Percentiles rank a stretch among this genome's conserved stretches.
phyloP scores from a whole-genome alignment of 2,329 filamentous ascomycete genomes.

The Botryotinia globosa region DNA sequence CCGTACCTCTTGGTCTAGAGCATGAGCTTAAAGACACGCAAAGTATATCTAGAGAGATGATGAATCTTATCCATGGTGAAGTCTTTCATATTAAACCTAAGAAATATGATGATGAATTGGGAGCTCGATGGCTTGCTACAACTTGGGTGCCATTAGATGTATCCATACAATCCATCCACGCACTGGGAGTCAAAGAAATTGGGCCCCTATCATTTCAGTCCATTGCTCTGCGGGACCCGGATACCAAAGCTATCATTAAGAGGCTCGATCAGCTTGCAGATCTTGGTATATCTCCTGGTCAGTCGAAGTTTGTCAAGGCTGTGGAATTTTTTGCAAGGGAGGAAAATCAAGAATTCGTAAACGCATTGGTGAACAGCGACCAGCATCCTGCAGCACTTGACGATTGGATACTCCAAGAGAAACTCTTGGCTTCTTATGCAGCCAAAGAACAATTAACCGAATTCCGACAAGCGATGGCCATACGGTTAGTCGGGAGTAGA shows the following conservation, averaged over 20 bases:
- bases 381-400: constrained; percentile 64
- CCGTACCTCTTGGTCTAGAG: constrained; percentile 26
- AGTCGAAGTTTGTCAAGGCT: constrained; percentile 63
- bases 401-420: constrained; percentile 52
- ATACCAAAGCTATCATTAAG: constrained; percentile 52
- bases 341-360: constrained; percentile 43
- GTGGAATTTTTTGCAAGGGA: constrained; percentile 61
- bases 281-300: constrained; percentile 60
- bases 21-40: constrained; percentile 21
- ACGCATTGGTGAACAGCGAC: constrained; percentile 48
- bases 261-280: constrained; percentile 60
- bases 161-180: constrained; percentile 65
- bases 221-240: constrained; percentile 64
- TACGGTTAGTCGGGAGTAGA: constrained; percentile 47
- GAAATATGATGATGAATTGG: constrained; percentile 63
- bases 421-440: constrained; percentile 52
- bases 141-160: constrained; percentile 70
- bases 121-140: constrained; percentile 79
- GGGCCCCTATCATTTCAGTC: constrained; percentile 76
- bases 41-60: constrained; percentile 36
- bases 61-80: constrained; percentile 38
- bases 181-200: constrained; percentile 68
- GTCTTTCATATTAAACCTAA: constrained; percentile 41
- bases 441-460: constrained; percentile 49
- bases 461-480: constrained; percentile 54